Percentiles rank a stretch among this genome's conserved stretches.
Conservation (phyloP, 2,329 filamentous ascomycete species). For the Xylariaceae sp. region DNA sequence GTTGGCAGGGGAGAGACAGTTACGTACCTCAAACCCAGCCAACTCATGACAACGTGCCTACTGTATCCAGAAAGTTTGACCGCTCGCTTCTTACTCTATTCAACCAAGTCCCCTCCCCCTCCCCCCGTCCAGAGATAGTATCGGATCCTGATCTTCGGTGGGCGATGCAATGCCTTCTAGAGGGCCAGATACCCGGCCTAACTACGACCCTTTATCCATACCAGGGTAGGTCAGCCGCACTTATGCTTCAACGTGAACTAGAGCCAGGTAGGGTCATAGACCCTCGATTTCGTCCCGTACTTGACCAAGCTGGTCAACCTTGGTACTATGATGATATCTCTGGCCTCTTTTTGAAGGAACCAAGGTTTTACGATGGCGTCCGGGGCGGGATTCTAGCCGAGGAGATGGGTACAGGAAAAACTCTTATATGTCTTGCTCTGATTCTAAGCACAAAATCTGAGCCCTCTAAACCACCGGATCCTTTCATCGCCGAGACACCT, state of each 20-base stretch:
- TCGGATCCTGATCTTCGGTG: constrained; percentile 57
- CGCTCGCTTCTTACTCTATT: constrained; percentile 72
- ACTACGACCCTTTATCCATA: constrained; percentile 75
- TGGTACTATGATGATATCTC: constrained; percentile 77
- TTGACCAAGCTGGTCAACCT: constrained; percentile 63
- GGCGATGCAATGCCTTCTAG: constrained; percentile 63
- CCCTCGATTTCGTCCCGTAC: constrained; percentile 69
- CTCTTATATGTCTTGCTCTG: constrained; percentile 80
- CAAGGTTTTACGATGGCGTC: constrained; percentile 74
- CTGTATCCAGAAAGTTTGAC: constrained; percentile 46
- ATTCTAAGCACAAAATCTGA: constrained; percentile 78
- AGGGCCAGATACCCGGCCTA: constrained; percentile 61
- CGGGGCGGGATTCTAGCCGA: constrained; percentile 81
- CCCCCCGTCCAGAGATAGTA: constrained; percentile 59
- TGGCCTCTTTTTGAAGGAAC: constrained; percentile 67
- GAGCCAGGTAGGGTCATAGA: constrained; percentile 71
- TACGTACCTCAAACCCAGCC: constrained; percentile 21
- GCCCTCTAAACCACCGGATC: constrained; percentile 68
- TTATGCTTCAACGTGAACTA: constrained; percentile 84
- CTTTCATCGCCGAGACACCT: constrained; percentile 52
- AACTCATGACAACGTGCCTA: constrained; percentile 37
- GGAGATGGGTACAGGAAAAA: constrained; percentile 86
- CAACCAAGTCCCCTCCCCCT: constrained; percentile 74
- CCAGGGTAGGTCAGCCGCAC: constrained; percentile 78
- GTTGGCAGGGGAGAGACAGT: constrained; percentile 60